Conservation (phyloP, 805 yeast genomes). For the Teunomyces atbi region DNA sequence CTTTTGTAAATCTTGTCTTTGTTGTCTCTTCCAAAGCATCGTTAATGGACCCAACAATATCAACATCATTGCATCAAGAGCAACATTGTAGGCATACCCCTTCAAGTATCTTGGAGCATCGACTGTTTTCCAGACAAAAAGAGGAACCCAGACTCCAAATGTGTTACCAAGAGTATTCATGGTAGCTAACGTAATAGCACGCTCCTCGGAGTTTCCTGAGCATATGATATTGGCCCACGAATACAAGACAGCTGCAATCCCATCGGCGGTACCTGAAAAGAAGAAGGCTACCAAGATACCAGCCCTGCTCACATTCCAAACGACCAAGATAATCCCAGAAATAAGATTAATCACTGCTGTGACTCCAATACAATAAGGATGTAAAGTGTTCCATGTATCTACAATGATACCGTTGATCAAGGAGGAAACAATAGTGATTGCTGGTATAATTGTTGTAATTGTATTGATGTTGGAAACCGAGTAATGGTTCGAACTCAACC, state of each 20-base stretch:
- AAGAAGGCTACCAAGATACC: constrained; percentile 27
- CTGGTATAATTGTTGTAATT: constrained; percentile 54
- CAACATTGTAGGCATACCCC: constrained; percentile 20
- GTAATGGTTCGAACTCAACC: constrained; percentile 26
- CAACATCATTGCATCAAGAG: constrained; percentile 11
- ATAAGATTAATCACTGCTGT: constrained; percentile 15
- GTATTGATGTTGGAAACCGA: constrained; percentile 46
- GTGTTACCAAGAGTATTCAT: constrained; percentile 22
- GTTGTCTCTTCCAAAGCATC: constrained; percentile 14
- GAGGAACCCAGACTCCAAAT: constrained; percentile 20
- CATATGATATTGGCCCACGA: constrained; percentile 24
- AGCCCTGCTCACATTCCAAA: constrained; percentile 21
- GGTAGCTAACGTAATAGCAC: constrained; percentile 20
- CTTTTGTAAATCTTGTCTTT: constrained; percentile 1
- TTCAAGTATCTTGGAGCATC: constrained; percentile 22
- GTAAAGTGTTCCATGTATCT: constrained; percentile 22
- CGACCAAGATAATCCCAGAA: constrained; percentile 21
- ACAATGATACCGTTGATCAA: constrained; percentile 25
- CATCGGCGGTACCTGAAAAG: constrained; percentile 20
- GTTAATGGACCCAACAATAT: constrained; percentile 23
- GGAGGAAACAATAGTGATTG: constrained; percentile 32
- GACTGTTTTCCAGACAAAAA: constrained; percentile 21
- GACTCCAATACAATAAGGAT: constrained; percentile 12
- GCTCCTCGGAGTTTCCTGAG: constrained; percentile 18
- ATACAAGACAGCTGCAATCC: constrained; percentile 22